These are phyloP conservation scores for Dendrobium nobile DNA, from an alignment of 106 monocot species.

Conservation along the genomic window DNA sequence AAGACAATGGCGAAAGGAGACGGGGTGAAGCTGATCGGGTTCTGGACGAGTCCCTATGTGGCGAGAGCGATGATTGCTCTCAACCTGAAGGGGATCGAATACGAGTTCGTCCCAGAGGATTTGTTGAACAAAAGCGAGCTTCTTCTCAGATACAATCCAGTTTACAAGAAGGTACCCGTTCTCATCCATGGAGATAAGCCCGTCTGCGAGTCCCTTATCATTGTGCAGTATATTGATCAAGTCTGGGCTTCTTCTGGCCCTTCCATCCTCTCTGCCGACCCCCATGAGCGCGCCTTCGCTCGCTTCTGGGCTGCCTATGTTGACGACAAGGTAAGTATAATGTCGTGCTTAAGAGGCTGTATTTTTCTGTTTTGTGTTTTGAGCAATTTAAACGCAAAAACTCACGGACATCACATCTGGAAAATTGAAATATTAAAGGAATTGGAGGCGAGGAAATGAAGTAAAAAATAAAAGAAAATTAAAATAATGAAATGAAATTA, in stretches of 20 bases:
- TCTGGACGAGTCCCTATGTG: slow-evolving; percentile 17
- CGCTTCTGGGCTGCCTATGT: not conserved
- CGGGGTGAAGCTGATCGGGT: slow-evolving; percentile 16
- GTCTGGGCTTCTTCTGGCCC: not conserved
- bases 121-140: no score
- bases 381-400: no score
- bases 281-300: slow-evolving; percentile 16
- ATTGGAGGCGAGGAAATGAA: no score
- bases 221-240: slow-evolving; percentile 22
- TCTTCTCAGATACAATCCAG: slow-evolving; percentile 20
- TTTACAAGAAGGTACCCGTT: slow-evolving; percentile 31
- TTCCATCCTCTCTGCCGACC: slow-evolving; percentile 6
- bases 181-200: slow-evolving; percentile 23
- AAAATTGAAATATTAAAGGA: no score
- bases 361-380: no score
- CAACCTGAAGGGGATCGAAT: no score
- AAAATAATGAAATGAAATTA: no score
- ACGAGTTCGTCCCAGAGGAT: no score
- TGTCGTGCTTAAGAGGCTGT: not conserved
- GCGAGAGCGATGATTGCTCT: slow-evolving; percentile 8
- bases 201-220: slow-evolving; percentile 20
- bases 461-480: no score
- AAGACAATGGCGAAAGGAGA: not conserved
- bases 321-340: slow-evolving; percentile 15
- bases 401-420: no score